Base-by-base conservation (phyloP, 768 basidiomycete species). In the Russula emetica region DNA sequence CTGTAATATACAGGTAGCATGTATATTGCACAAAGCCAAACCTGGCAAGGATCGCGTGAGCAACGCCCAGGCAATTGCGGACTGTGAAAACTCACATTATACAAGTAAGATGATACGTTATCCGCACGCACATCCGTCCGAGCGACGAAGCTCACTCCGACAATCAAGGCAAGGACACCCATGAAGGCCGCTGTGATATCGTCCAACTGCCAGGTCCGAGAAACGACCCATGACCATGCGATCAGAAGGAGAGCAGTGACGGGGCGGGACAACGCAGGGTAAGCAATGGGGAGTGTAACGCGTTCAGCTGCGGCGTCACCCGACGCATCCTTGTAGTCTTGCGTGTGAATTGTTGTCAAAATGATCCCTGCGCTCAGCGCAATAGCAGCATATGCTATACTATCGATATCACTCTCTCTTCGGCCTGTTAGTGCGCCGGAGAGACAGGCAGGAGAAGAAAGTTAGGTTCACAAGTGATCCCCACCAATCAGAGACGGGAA, bases 291-390 rank as follows among this genome's bases (percentile, higher is more conserved):
- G 24, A 82, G 67, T 0, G 81, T 82, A 1, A 71, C 22, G 1
- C 81, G 74, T 0, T 77, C 77, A 0, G 72, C 71, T 30, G 72
- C 54, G 7, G 69, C 67, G 55, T 82, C 81, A 0, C 81, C 81
- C 24, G 73, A 71, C 20, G 75, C 69, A 58, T 82, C 81, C 32
- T 76, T 73, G 61, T 79, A 82, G 62, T 82, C 81, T 68, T 81
- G 79, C 8, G 78, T 76, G 28, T 82, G 81, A 18, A 81, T 78
- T 5, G 80, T 82, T 0, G 80, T 80, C 2, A 76, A 69, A 40
- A 81, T 73, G 18, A 80, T 75, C 1, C 44, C 68, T 69, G 30
- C 30, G 30, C 30, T 30, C 26, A 70, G 63, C 32, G 71, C 71
- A 42, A 76, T 64, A 0, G 80, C 74, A 10, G 74, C 61, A 38